Evolutionary conservation across 257 asterid species (phyloP).

Genomic region (Przewalskia tangutica): DNA sequence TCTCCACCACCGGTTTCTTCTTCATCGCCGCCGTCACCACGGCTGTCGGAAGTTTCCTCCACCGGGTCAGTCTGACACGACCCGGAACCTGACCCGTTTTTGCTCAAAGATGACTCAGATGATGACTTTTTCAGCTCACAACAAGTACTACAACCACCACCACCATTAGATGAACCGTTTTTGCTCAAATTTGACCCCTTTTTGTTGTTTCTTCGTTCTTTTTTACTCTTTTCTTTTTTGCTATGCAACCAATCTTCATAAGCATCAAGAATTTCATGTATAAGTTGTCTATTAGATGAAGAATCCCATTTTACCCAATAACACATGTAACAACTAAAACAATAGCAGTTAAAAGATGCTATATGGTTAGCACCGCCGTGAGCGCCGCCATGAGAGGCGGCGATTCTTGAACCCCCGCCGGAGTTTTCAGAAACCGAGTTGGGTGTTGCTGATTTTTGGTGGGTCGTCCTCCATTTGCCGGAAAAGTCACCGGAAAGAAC

Average conservation of each 20-base stretch:
- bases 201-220: slow-evolving; percentile 32
- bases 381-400: background rate
- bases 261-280: slow-evolving; percentile 59
- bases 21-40: background rate
- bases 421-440: too few relatives aligned
- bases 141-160: background rate
- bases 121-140: slow-evolving; percentile 14
- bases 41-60: slow-evolving; percentile 10
- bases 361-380: slow-evolving; percentile 31
- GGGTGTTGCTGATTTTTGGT: background rate
- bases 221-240: slow-evolving; percentile 26
- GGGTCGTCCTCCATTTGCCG: background rate
- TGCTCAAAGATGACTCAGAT: slow-evolving; percentile 12
- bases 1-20: slow-evolving; percentile 13
- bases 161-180: background rate
- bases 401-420: background rate
- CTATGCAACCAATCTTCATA: slow-evolving; percentile 46
- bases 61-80: slow-evolving; percentile 15
- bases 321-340: slow-evolving; percentile 65
- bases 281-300: slow-evolving; percentile 60
- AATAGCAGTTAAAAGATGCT: slow-evolving; percentile 44
- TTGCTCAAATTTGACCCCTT: background rate
- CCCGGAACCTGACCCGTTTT: slow-evolving; percentile 11
- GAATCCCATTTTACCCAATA: slow-evolving; percentile 73
- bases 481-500: background rate